Base-by-base conservation (phyloP, 495 filamentous ascomycete species). In the Aspergillus saccharolyticus region DNA sequence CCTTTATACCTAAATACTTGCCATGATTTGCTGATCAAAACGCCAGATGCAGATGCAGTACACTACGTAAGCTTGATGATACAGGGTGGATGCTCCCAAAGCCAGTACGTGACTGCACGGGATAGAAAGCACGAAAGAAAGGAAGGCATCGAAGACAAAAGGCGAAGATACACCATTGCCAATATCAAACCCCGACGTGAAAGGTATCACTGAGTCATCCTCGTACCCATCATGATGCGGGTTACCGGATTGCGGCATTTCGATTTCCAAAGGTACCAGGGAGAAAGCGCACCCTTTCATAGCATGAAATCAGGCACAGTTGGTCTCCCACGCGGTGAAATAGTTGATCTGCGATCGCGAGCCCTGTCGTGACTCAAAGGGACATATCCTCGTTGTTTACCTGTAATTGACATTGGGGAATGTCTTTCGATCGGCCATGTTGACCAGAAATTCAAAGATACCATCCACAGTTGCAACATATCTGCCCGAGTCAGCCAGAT, bases 401-500 rank as follows among this genome's bases (percentile, higher is more conserved):
- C 85, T 76, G 58, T 81, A 78, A 20, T 73, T 72, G 43, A 87
- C 73, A 30, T 78, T 77, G 22, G 88, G 86, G 63, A 84, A 88
- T 5, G 80, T 77, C 68, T 83, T 88, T 56, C 88, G 78, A 50
- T 82, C 80, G n/a, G 77, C 66, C 19, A 84, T 65, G 63, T 92
- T 87, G 54, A 91, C 74, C 20, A 78, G 78, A 58, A 84, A 88
- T 69, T 91, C 85, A 57, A 88, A 86, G 17, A 92, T 87, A 18
- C 89, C 89, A 50, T 87, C 79, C 53, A 88, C 78, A 3, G 87
- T 87, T n/a, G 80, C 89, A 62, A 89, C 77, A 60, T 85, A 90
- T 57, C 89, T 90, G 55, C 16, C 25, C 18, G 42, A 53, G 51
- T 52, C 24, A 72, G 53, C 55, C 17, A 42, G 21, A 24, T 25